phyloP scores from a whole-genome alignment of 208 protist species.

The Leishmania lainsoni region DNA sequence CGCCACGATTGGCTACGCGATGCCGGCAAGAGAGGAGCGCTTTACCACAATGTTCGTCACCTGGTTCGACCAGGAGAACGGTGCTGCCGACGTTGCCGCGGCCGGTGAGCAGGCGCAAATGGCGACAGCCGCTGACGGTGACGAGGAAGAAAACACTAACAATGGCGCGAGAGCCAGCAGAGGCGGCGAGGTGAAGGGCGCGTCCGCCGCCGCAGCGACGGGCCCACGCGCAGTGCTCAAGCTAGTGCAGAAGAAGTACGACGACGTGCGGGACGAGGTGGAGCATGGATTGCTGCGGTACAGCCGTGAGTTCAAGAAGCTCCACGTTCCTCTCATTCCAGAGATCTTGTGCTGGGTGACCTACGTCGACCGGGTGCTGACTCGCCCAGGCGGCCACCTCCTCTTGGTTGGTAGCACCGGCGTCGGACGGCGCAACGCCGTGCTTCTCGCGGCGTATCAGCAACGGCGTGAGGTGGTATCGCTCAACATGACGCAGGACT shows the following conservation, averaged over 20 bases:
- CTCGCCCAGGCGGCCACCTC: conserved; percentile 83
- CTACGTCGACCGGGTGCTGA: conserved; percentile 91
- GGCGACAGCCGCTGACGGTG: neutral
- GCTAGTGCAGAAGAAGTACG: conserved; percentile 78
- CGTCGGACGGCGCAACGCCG: conserved; percentile 86
- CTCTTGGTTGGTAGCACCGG: conserved; percentile 94
- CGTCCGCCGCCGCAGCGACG: neutral
- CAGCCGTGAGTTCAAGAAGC: conserved; percentile 94
- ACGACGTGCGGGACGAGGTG: conserved; percentile 73
- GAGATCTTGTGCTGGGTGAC: conserved; percentile 91
- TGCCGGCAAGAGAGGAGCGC: conserved; percentile 68
- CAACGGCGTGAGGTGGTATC: conserved; percentile 85
- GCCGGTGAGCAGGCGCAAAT: neutral
- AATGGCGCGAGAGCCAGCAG: neutral
- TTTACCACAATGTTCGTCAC: conserved; percentile 88
- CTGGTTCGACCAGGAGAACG: conserved; percentile 56
- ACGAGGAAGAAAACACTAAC: neutral
- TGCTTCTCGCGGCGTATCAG: conserved; percentile 84
- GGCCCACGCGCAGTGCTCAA: conserved; percentile 16
- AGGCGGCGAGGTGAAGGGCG: neutral
- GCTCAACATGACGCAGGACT: conserved; percentile 92
- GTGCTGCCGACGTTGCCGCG: neutral
- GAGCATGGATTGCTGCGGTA: conserved; percentile 91
- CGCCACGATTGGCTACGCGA: conserved; percentile 81
- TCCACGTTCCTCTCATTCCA: conserved; percentile 92